Base-by-base conservation (phyloP, 306 rosid genomes). In the Ziziphus jujuba region DNA sequence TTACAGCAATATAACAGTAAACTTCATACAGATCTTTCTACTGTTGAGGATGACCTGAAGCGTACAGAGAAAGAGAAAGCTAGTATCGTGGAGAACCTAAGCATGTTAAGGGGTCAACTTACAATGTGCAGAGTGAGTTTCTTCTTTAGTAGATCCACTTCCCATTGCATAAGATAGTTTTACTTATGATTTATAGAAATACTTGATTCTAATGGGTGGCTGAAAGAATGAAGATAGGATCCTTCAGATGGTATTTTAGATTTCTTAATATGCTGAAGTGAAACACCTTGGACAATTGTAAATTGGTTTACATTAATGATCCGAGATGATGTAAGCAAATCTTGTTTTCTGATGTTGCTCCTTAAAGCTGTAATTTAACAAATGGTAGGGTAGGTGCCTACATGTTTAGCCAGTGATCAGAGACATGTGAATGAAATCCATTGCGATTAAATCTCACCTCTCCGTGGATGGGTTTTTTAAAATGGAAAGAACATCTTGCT, bases 1-100 rank as follows among this genome's bases (percentile, higher is more conserved):
- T 82, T 93, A 65, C 99, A 93, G 59, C 95, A 90, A 52, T 93
- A 93, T 76, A 93, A 93, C 66, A 95, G 95, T 65, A 93, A 93
- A 66, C 97, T 93, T 72, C 99, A 93, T 55, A 80, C 88, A 1
- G 99, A 93, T 79, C 97, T 93, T 72, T 88, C 99, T 23, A n/a
- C 88, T 0, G 95, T 71, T 44, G 97, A 93, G 74, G 90, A 84
- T 20, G 97, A 93, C 73, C 95, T 91, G 40, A 93, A 90, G 75
- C 95, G 78, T 1, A 78, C 87, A 50, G 99, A 90, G 90, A 93
- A 85, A 72, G 99, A 90, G 80, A 93, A 85, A 67, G 83, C 90
- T 69, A 49, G 87, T 19, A 84, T 85, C 72, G 85, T 72, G 70
- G 99, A 90, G 85, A 81, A 64, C 56, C 95, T 93, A 45, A 79